Percentiles rank a stretch among this genome's conserved stretches.
Evolutionary conservation across 768 basidiomycete species (phyloP).

Genomic region (Gymnopilus dilepis): DNA sequence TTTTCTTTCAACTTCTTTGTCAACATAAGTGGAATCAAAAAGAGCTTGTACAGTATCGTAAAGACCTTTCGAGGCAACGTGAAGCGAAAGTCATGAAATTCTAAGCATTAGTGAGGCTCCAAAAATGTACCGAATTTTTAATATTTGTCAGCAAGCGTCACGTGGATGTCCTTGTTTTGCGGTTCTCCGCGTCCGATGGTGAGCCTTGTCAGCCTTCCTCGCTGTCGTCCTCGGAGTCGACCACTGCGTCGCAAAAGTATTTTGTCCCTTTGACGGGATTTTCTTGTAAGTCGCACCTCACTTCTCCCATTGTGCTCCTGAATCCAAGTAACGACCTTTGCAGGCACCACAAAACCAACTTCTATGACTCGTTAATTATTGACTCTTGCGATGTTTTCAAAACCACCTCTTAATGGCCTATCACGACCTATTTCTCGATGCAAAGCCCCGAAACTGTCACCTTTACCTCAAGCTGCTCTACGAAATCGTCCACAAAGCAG

Average conservation of each 20-base stretch:
- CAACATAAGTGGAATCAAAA: no score
- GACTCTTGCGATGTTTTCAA: conserved; percentile 5
- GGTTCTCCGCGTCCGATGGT: background rate
- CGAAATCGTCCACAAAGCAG: background rate
- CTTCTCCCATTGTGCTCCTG: no score
- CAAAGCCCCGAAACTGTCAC: background rate
- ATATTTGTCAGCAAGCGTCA: background rate
- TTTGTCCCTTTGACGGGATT: background rate
- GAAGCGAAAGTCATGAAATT: no score
- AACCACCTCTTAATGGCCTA: conserved; percentile 1
- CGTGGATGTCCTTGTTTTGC: conserved; percentile 5
- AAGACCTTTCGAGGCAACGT: no score
- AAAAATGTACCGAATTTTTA: background rate
- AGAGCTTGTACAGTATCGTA: no score
- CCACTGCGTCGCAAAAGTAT: conserved; percentile 6
- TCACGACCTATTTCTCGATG: conserved; percentile 5
- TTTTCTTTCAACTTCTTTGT: no score
- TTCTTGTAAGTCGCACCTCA: background rate
- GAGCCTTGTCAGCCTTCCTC: background rate
- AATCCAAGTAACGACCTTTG: background rate
- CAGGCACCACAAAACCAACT: background rate
- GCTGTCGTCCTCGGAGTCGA: background rate
- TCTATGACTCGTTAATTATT: conserved; percentile 1
- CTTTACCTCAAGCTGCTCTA: background rate
- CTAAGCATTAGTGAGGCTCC: background rate